Percentiles rank a stretch among this genome's conserved stretches.
Evolutionary conservation across 805 yeast species (phyloP).

Genomic region (Lachancea quebecensis): DNA sequence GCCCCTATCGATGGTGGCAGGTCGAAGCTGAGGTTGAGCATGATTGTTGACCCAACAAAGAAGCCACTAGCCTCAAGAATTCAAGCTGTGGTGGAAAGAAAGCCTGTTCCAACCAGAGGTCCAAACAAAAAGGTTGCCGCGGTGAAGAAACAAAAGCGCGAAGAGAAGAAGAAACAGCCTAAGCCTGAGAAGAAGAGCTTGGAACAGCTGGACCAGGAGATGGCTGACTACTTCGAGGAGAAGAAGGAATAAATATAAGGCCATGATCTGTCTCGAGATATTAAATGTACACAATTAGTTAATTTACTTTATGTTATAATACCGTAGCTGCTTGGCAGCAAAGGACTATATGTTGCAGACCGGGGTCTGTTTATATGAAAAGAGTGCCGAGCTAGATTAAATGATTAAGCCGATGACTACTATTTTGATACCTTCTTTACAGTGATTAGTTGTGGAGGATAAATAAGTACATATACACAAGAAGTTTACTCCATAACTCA

Average conservation of each 20-base stretch:
- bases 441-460: too few relatives aligned
- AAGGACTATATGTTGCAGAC: too few relatives aligned
- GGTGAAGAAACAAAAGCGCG: slow-evolving; percentile 31
- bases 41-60: slow-evolving; percentile 77
- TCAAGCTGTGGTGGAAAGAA: slow-evolving; percentile 33
- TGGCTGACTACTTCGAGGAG: slow-evolving; percentile 85
- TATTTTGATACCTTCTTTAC: too few relatives aligned
- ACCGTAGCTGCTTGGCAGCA: too few relatives aligned
- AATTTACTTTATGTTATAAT: too few relatives aligned
- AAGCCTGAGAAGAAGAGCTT: slow-evolving; percentile 61
- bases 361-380: too few relatives aligned
- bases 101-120: slow-evolving; percentile 13
- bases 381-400: too few relatives aligned
- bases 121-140: slow-evolving; percentile 32
- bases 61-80: slow-evolving; percentile 73
- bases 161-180: slow-evolving; percentile 29
- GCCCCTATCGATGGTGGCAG: slow-evolving; percentile 91
- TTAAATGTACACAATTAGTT: too few relatives aligned
- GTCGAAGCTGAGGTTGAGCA: slow-evolving; percentile 65
- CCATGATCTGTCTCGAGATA: too few relatives aligned
- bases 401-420: too few relatives aligned
- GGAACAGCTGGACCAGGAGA: slow-evolving; percentile 94
- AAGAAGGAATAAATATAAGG: slow-evolving; percentile 13
- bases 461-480: too few relatives aligned
- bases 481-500: too few relatives aligned